phyloP scores from a whole-genome alignment of 2,329 filamentous ascomycete genomes.

The Elsinoe fawcettii region DNA sequence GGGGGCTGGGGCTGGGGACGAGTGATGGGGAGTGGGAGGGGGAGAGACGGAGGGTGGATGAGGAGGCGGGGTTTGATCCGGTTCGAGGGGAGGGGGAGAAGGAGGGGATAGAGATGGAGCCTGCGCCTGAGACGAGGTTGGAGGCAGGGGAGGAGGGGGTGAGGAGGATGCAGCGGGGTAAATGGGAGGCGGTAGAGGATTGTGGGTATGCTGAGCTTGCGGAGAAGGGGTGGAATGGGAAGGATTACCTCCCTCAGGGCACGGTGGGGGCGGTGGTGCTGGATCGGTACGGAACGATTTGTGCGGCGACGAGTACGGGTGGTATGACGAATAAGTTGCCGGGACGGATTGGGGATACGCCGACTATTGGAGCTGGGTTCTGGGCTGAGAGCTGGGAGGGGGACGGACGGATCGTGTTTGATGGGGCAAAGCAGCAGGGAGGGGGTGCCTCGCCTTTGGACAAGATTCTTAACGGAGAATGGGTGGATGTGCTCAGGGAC shows the following conservation, averaged over 20 bases:
- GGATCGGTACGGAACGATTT: slow-evolving; percentile 66
- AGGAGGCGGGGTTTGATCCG: slow-evolving; percentile 5
- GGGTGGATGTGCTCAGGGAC: slow-evolving; percentile 49
- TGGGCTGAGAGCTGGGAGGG: slow-evolving; percentile 81
- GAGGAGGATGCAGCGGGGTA: slow-evolving; percentile 31
- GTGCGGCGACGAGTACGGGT: slow-evolving; percentile 59
- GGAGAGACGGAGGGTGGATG: slow-evolving; percentile 31
- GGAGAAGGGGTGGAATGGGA: slow-evolving; percentile 45
- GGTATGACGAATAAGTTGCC: slow-evolving; percentile 85
- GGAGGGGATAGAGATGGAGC: background rate
- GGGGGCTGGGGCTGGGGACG: slow-evolving; percentile 45
- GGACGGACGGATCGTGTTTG: slow-evolving; percentile 21
- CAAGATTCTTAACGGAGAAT: slow-evolving; percentile 27
- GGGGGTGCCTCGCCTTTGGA: slow-evolving; percentile 22
- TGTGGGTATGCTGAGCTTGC: slow-evolving; percentile 8
- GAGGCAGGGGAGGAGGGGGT: slow-evolving; percentile 32
- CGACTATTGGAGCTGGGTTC: slow-evolving; percentile 73
- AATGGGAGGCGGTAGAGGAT: slow-evolving; percentile 20
- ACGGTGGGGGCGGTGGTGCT: slow-evolving; percentile 78
- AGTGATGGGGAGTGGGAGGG: slow-evolving; percentile 36
- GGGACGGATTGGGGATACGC: slow-evolving; percentile 79
- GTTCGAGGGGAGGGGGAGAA: background rate
- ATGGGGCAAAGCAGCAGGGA: background rate
- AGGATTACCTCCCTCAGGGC: slow-evolving; percentile 69
- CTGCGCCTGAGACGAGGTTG: slow-evolving; percentile 35